These are phyloP conservation scores for Candida anglica DNA, from an alignment of 805 yeast genomes.

Conservation along the genomic window DNA sequence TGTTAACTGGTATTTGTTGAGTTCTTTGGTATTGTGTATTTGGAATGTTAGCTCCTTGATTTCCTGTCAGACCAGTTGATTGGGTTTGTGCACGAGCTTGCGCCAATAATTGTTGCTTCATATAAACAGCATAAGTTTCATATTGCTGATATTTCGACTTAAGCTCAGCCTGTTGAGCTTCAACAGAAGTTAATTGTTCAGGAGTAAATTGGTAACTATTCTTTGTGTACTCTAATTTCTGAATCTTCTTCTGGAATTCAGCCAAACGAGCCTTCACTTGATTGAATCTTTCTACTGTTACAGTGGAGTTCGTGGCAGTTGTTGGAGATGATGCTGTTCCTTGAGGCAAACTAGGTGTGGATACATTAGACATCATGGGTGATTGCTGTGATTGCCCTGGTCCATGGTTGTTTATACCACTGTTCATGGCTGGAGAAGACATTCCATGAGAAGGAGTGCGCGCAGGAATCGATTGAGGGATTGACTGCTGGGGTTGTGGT, in stretches of 20 bases:
- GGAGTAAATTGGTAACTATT: constrained; percentile 40
- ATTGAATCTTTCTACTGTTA: constrained; percentile 37
- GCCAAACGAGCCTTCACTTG: constrained; percentile 44
- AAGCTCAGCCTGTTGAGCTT: constrained; percentile 46
- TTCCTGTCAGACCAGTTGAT: constrained; percentile 6
- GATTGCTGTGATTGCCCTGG: constrained; percentile 8
- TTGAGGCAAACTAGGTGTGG: background rate
- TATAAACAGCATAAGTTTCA: constrained; percentile 46
- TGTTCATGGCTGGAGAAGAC: constrained; percentile 2
- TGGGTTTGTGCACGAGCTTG: constrained; percentile 17
- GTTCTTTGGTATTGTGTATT: constrained; percentile 6
- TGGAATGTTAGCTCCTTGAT: background rate
- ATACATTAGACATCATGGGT: background rate
- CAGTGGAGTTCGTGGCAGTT: constrained; percentile 10
- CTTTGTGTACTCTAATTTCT: constrained; percentile 47
- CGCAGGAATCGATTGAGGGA: background rate
- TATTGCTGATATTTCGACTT: constrained; percentile 46
- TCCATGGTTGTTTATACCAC: too few species aligned
- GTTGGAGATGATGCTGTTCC: too few species aligned
- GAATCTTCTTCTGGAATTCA: constrained; percentile 47
- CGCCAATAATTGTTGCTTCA: constrained; percentile 39
- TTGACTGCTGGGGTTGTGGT: background rate
- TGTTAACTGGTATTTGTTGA: background rate
- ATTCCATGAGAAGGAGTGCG: background rate
- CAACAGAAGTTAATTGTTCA: constrained; percentile 41